Percentiles rank a stretch among this genome's conserved stretches.
Conservation (phyloP, 768 basidiomycete genomes). For the Rhizopogon vesiculosus region DNA sequence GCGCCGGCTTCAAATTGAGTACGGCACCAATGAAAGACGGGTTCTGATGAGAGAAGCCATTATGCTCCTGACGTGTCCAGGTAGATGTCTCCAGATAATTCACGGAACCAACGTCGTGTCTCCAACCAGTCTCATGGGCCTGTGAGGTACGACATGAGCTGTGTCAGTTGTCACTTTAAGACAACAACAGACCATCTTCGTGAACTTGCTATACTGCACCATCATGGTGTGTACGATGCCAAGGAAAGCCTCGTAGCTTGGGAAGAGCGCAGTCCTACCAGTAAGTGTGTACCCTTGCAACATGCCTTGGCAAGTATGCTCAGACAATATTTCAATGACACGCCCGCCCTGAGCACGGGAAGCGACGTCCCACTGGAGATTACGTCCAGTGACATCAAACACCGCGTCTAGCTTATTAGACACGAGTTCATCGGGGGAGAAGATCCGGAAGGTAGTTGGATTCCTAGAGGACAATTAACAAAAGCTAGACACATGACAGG, state of each 20-base stretch:
- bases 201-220: conserved; percentile 86
- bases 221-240: conserved; percentile 90
- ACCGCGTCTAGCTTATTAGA: conserved; percentile 87
- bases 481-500: background rate
- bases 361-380: conserved; percentile 83
- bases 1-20: conserved; percentile 67
- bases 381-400: conserved; percentile 60
- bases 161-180: background rate
- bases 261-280: conserved; percentile 81
- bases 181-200: conserved; percentile 58
- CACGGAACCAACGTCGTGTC: conserved; percentile 62
- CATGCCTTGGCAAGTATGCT: conserved; percentile 88
- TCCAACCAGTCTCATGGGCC: conserved; percentile 66
- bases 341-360: conserved; percentile 71
- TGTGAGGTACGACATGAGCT: conserved; percentile 7
- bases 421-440: conserved; percentile 85
- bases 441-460: conserved; percentile 77
- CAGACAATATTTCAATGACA: conserved; percentile 84
- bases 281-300: conserved; percentile 91
- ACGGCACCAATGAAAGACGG: conserved; percentile 84
- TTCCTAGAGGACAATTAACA: conserved; percentile 41
- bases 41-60: conserved; percentile 88
- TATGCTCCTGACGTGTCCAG: conserved; percentile 82
- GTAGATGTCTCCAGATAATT: conserved; percentile 90
- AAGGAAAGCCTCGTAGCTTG: conserved; percentile 88